phyloP scores from a whole-genome alignment of 140 eudicot species.

The Cichorium intybus region DNA sequence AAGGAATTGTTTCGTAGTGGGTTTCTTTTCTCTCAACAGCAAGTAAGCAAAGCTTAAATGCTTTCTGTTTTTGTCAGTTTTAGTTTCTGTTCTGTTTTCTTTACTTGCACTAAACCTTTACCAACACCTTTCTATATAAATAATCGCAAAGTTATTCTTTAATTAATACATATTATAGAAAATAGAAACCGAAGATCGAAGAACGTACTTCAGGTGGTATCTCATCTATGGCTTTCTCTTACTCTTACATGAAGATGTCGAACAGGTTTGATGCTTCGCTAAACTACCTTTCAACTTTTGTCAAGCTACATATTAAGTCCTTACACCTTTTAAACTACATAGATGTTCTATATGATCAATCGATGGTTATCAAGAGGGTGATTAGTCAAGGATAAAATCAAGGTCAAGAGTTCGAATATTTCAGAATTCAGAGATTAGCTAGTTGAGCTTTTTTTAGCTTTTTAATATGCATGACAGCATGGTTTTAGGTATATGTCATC shows the following conservation, averaged over 20 bases:
- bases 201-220: constrained; percentile 7
- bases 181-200: background rate
- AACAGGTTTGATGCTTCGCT: constrained; percentile 31
- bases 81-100: constrained; percentile 13
- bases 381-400: background rate
- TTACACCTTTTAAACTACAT: background rate
- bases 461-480: too few species aligned
- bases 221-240: constrained; percentile 28
- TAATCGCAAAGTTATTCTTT: constrained; percentile 1
- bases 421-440: too few species aligned
- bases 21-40: constrained; percentile 13
- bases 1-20: constrained; percentile 8
- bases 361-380: background rate
- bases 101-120: constrained; percentile 23
- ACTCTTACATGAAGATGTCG: constrained; percentile 28
- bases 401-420: background rate
- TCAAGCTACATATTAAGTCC: background rate
- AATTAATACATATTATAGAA: background rate
- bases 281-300: constrained; percentile 1
- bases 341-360: background rate
- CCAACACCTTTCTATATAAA: constrained; percentile 17
- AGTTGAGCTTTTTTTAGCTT: too few species aligned
- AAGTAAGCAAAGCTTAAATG: constrained; percentile 20
- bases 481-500: too few species aligned
- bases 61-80: constrained; percentile 9